A percentile compares a stretch with the other conserved stretches of the same genome.
phyloP scores from a whole-genome alignment of 176 grass and related monocot species.

The Ampelocalamus luodianensis region DNA sequence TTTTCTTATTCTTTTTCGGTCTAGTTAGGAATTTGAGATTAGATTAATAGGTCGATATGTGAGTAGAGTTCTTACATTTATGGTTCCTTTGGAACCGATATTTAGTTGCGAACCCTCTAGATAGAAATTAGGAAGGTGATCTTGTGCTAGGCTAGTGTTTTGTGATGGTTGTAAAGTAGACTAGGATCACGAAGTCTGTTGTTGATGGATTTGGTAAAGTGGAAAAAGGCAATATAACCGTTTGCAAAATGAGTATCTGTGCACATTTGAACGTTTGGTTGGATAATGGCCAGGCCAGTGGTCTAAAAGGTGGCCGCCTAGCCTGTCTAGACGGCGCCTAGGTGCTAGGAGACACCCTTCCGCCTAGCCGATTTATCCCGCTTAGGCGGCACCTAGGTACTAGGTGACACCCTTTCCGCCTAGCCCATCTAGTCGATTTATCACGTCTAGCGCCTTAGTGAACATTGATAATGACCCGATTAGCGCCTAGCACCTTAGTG shows the following conservation, averaged over 20 bases:
- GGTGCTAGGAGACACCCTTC: too few species aligned
- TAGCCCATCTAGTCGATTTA: too few species aligned
- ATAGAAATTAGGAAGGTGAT: constrained; percentile 2
- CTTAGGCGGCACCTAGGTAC: too few species aligned
- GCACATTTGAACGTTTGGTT: not conserved
- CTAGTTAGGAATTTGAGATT: not conserved
- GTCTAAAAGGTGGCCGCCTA: too few species aligned
- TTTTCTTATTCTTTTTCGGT: not conserved
- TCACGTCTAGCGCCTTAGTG: too few species aligned
- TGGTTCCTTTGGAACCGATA: not conserved
- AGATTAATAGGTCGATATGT: constrained; percentile 1
- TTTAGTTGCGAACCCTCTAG: not conserved
- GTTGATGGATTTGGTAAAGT: not conserved
- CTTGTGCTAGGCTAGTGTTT: not conserved
- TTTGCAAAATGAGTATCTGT: not conserved
- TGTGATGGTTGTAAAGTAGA: constrained; percentile 1
- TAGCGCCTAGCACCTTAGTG: not conserved
- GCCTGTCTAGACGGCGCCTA: too few species aligned
- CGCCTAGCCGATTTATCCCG: too few species aligned
- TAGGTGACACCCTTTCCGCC: too few species aligned
- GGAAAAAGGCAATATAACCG: not conserved
- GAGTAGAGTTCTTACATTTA: not conserved
- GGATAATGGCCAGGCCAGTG: not conserved
- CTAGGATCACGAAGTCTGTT: not conserved
- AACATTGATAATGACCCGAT: too few species aligned